Base-by-base conservation (phyloP, 2,329 filamentous ascomycete genomes). In the Juglanconis sp. region DNA sequence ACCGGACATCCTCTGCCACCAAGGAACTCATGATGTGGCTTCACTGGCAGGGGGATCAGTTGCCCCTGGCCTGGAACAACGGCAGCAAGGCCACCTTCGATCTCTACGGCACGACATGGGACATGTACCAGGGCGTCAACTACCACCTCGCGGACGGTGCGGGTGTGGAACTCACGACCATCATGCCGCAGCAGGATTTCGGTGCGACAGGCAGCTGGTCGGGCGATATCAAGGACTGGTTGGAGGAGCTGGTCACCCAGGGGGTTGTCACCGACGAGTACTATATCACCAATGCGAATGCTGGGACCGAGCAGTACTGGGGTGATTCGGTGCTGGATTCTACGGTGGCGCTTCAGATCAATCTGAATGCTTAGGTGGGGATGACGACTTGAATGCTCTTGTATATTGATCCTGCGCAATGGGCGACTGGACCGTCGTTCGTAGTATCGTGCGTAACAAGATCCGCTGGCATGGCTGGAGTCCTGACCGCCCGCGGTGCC, bases 121-220 rank as follows among this genome's bases (percentile, higher is more conserved):
- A 59, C 40, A 59, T 59, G 57, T 59, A 54, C 30, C 57, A 59
- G 51, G 57, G 57, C 2, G 36, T 59, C 57, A 59, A 59, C 51
- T 59, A 59, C 57, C 54, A 59, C 35, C 50, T 59, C 15, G 57
- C 50, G 11, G 42, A 38, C 7, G 57, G 57, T 15, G n/a, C 30
- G 24, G 57, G 57, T 15, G 57, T 59, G 10, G 32, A 59, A 35
- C 13, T 59, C 50, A 59, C 57, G 13, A 59, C 57, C 15, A 59
- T 59, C 2, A 2, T 54, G 15, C 57, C 57, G 4, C 36, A 42
- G 17, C 9, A 17, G 24, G 38, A 59, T 15, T 38, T 54, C 3
- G 57, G 57, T 17, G 51, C 57, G 5, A 48, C 57, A 17, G 57
- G 57, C 42, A 44, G 50, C 2, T 59, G 57, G 57, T 59, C 57